phyloP scores from a whole-genome alignment of 768 basidiomycete genomes.

The Boletus huronensis region DNA sequence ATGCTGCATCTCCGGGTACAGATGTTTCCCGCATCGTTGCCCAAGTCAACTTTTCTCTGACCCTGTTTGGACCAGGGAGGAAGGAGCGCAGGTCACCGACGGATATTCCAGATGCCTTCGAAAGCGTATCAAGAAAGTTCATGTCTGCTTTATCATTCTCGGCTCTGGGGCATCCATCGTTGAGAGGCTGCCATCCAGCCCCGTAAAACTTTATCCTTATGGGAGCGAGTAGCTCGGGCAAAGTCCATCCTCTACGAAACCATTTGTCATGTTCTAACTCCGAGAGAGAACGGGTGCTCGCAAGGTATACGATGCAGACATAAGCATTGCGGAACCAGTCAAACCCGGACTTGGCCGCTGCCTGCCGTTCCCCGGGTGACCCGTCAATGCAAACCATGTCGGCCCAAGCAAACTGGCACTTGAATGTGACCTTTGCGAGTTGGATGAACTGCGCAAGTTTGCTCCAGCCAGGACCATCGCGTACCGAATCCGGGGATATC shows the following conservation, averaged over 20 bases:
- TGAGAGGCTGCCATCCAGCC: constrained; percentile 5
- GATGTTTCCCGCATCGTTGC: background rate
- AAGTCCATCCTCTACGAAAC: constrained; percentile 3
- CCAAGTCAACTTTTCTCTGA: constrained; percentile 5
- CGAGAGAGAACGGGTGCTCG: background rate
- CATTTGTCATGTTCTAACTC: background rate
- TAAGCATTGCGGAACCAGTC: constrained; percentile 6
- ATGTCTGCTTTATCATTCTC: constrained; percentile 8
- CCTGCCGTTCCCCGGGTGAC: background rate
- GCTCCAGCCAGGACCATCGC: constrained; percentile 3
- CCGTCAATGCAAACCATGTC: constrained; percentile 1
- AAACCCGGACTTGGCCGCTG: background rate
- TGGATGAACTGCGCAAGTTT: background rate
- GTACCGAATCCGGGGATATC: background rate
- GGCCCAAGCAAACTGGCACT: background rate
- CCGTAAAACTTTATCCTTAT: constrained; percentile 5
- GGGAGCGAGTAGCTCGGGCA: background rate
- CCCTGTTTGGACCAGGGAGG: constrained; percentile 1
- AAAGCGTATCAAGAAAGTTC: background rate
- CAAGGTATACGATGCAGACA: constrained; percentile 3
- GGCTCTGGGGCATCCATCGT: background rate
- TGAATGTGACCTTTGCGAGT: background rate
- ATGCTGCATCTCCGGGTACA: background rate
- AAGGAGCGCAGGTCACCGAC: background rate
- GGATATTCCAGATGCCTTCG: constrained; percentile 5